phyloP scores from a whole-genome alignment of 768 basidiomycete species.

The Hericium rajendrae region DNA sequence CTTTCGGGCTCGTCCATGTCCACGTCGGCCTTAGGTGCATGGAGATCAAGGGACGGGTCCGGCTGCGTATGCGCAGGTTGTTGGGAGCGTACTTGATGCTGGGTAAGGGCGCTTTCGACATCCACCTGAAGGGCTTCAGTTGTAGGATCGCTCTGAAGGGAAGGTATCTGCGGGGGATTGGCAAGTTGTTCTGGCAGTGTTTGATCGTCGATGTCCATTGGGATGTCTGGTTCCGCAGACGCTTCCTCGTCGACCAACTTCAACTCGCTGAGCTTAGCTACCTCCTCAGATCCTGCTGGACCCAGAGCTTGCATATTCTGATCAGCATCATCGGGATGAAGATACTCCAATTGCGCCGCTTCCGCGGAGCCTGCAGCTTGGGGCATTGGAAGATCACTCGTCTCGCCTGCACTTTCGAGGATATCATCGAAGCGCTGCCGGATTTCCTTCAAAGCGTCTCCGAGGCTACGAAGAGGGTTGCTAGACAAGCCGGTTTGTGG shows the following conservation, averaged over 20 bases:
- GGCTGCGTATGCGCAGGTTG: slow-evolving; percentile 13
- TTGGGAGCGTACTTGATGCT: slow-evolving; percentile 17
- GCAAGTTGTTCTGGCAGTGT: slow-evolving; percentile 9
- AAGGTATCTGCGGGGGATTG: slow-evolving; percentile 12
- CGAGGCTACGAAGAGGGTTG: slow-evolving; percentile 69
- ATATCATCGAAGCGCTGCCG: slow-evolving; percentile 81
- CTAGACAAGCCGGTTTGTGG: slow-evolving; percentile 13
- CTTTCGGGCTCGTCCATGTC: slow-evolving; percentile 17
- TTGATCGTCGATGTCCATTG: slow-evolving; percentile 43
- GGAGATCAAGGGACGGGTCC: slow-evolving; percentile 9
- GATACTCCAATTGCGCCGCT: slow-evolving; percentile 64
- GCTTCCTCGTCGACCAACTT: slow-evolving; percentile 58
- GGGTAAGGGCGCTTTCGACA: slow-evolving; percentile 40
- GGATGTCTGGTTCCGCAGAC: slow-evolving; percentile 17
- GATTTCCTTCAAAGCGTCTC: slow-evolving; percentile 77
- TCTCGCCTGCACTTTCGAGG: slow-evolving; percentile 31
- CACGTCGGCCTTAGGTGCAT: slow-evolving; percentile 16
- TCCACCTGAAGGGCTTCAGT: slow-evolving; percentile 20
- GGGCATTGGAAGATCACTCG: slow-evolving; percentile 21
- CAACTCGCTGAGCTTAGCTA: slow-evolving; percentile 73
- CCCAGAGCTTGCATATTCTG: slow-evolving; percentile 85
- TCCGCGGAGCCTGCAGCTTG: slow-evolving; percentile 28
- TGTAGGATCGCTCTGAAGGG: slow-evolving; percentile 21
- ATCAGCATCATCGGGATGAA: slow-evolving; percentile 56
- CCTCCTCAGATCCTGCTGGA: slow-evolving; percentile 75